Conservation (phyloP, 345 rosid species). For the Salix purpurea region DNA sequence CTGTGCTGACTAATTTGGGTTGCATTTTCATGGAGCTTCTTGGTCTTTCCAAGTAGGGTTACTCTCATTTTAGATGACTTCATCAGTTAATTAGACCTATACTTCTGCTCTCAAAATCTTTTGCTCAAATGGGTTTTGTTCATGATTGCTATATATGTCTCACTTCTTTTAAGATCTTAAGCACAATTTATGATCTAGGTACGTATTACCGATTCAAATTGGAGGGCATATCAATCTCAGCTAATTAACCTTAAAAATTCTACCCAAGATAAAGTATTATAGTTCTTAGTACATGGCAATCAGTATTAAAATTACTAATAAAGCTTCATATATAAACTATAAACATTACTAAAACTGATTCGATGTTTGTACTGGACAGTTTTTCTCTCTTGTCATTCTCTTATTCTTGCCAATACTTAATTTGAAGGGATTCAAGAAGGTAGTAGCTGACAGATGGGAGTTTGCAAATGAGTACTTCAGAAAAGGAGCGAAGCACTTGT, state of each 20-base stretch:
- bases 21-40: background rate
- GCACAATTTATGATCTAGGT: background rate
- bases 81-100: background rate
- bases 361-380: background rate
- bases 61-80: background rate
- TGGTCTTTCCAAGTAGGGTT: background rate
- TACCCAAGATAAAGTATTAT: background rate
- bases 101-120: background rate
- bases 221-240: background rate
- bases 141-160: background rate
- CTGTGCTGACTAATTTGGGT: background rate
- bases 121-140: background rate
- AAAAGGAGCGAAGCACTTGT: constrained; percentile 51
- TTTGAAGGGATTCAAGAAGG: constrained; percentile 57
- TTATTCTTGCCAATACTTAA: background rate
- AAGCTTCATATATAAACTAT: background rate
- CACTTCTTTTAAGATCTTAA: background rate
- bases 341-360: background rate
- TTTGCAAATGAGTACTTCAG: constrained; percentile 56
- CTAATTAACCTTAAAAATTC: background rate
- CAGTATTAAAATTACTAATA: background rate
- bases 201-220: background rate
- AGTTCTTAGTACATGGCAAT: background rate
- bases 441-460: constrained; percentile 65
- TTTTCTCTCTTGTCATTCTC: background rate